Percentiles rank a stretch among this genome's conserved stretches.
phyloP scores from a whole-genome alignment of 1,284 basidiomycete species.

The Ustilago loliicola region DNA sequence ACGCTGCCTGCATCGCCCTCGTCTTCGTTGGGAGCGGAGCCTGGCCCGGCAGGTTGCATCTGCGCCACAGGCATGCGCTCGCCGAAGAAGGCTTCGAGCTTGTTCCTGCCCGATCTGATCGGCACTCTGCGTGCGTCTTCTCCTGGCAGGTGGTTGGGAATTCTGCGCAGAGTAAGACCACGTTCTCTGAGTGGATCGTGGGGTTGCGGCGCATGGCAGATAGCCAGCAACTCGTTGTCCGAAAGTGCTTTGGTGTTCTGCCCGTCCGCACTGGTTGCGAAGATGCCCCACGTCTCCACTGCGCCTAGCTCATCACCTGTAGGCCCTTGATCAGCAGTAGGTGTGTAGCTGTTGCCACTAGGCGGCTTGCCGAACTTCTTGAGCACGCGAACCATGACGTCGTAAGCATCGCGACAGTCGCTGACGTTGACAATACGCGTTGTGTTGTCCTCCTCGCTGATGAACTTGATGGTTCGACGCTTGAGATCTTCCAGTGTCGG shows the following conservation, averaged over 20 bases:
- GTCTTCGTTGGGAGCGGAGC: conserved; percentile 65
- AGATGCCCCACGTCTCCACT: conserved; percentile 63
- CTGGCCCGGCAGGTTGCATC: conserved; percentile 59
- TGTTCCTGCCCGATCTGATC: conserved; percentile 55
- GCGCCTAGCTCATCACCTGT: conserved; percentile 47
- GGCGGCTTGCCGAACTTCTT: conserved; percentile 64
- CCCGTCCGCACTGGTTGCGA: conserved; percentile 61
- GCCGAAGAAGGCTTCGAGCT: conserved; percentile 77
- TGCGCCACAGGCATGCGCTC: conserved; percentile 71
- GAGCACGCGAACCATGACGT: conserved; percentile 67
- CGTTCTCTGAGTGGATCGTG: conserved; percentile 83
- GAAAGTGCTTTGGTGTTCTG: conserved; percentile 64
- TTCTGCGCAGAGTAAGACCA: conserved; percentile 78
- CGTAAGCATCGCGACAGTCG: conserved; percentile 64
- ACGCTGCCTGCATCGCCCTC: conserved; percentile 51
- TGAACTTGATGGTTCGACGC: conserved; percentile 68
- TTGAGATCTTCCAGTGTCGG: conserved; percentile 63
- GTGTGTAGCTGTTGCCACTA: conserved; percentile 58
- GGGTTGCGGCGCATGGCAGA: conserved; percentile 86
- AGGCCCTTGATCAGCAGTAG: conserved; percentile 60
- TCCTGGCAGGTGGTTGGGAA: conserved; percentile 52
- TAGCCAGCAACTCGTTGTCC: conserved; percentile 79
- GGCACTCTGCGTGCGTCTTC: conserved; percentile 46
- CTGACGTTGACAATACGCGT: conserved; percentile 65
- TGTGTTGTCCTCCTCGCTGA: conserved; percentile 65